Conservation (phyloP, 1,139 yeast genomes). For the Kurtzmaniella quercitrusa region DNA sequence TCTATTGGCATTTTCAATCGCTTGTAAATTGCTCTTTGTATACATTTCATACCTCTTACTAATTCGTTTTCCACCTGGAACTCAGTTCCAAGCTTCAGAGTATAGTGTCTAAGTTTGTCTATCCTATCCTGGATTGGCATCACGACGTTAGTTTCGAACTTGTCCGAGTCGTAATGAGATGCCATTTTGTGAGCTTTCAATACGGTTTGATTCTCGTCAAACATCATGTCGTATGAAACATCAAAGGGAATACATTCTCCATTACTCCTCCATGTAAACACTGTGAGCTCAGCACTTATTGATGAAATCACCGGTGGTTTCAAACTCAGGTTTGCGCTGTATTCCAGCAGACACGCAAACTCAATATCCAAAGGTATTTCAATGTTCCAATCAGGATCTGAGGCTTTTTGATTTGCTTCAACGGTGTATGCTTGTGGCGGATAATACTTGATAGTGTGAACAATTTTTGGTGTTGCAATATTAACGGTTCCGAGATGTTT, state of each 20-base stretch:
- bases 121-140: slow-evolving; percentile 20
- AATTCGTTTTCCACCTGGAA: slow-evolving; percentile 27
- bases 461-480: slow-evolving; percentile 32
- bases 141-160: slow-evolving; percentile 20
- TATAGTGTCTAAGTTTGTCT: slow-evolving; percentile 17
- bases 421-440: slow-evolving; percentile 13
- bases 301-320: slow-evolving; percentile 27
- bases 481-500: slow-evolving; percentile 31
- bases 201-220: slow-evolving; percentile 14
- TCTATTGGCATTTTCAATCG: slow-evolving; percentile 20
- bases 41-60: slow-evolving; percentile 28
- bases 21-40: slow-evolving; percentile 26
- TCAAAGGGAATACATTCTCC: slow-evolving; percentile 35
- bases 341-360: neutral
- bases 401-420: slow-evolving; percentile 20
- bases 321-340: slow-evolving; percentile 4
- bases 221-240: slow-evolving; percentile 36
- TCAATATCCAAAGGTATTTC: slow-evolving; percentile 5
- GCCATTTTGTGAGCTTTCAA: slow-evolving; percentile 6
- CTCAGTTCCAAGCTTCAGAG: slow-evolving; percentile 19
- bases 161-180: slow-evolving; percentile 20
- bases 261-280: slow-evolving; percentile 29
- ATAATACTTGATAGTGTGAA: slow-evolving; percentile 16
- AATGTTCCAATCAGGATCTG: slow-evolving; percentile 2
- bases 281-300: slow-evolving; percentile 28